Evolutionary conservation across 768 basidiomycete genomes (phyloP), one percentile per base, ranked within the genome.

Genomic region (Auricularia heimuer): DNA sequence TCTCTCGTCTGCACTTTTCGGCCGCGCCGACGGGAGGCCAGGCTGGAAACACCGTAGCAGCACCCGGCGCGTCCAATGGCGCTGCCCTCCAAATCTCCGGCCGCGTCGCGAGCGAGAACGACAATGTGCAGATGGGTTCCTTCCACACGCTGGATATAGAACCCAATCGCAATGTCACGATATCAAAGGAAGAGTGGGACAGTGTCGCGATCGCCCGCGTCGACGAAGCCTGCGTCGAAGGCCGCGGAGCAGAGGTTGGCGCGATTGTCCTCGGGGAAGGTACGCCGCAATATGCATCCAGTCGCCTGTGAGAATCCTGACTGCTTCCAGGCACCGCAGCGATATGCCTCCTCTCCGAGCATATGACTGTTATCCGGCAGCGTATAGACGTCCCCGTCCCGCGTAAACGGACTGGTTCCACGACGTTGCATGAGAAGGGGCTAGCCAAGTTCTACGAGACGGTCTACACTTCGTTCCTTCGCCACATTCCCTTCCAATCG

Each of bases 221-320:
- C 0, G 81, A 90, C 62, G 97, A 98, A 67, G 84, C 94, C 24
- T 94, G 92, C 64, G 79, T 91, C 45, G 94, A 94, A n/a, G 97
- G 96, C 33, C 80, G 89, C 69, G 96, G 97, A 0, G 97, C 97
- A 3, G 97, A 99, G 71, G 89, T 99, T 3, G 97, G 92, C 14
- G 97, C 97, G 0, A 82, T 99, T 29, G 92, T 99, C 3, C 93
- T 92, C 68, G 96, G 97, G 39, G 97, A 99, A 80, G 97, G 84
- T 42, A 14, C 39, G 1, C 0, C 39, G 12, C 8, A 7, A 42
- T 42, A 42, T 42, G 39, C 39, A 42, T 14, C 39, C 39, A 14
- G 29, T 29, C 29, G 29, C 29, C 33, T 35, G 35, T 33, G 16
- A 45, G 24, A 54, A 39, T 51, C 3, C 42, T 62, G 54, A 47